A percentile compares a stretch with the other conserved stretches of the same genome.
Evolutionary conservation across 2,329 filamentous ascomycete species (phyloP).

Genomic region (Thermothelomyces thermophilus): DNA sequence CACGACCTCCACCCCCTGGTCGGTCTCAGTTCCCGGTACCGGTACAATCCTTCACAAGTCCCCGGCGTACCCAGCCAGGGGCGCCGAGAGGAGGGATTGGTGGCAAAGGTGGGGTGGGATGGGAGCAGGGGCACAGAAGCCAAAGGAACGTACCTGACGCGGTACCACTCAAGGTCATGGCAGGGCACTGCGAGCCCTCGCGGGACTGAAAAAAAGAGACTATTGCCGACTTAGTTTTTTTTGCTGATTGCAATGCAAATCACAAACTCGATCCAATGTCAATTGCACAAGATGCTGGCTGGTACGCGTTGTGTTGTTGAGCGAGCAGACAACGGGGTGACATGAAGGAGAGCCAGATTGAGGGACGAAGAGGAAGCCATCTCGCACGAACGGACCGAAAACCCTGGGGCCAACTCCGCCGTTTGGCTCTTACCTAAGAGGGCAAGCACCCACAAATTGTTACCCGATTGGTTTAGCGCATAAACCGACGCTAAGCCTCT

Average conservation of each 20-base stretch:
- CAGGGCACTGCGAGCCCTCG: too few species aligned
- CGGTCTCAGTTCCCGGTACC: conserved; percentile 23
- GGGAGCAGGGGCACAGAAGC: conserved; percentile 9
- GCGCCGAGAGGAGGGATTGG: conserved; percentile 4
- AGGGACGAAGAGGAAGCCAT: not conserved
- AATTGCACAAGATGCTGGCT: not conserved
- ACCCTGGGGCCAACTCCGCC: conserved; percentile 10
- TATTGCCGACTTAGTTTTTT: too few species aligned
- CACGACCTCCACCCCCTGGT: conserved; percentile 17
- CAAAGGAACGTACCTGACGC: conserved; percentile 9
- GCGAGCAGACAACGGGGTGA: too few species aligned
- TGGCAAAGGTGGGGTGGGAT: conserved; percentile 17
- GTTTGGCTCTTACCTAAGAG: conserved; percentile 6
- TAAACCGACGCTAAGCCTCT: conserved; percentile 5
- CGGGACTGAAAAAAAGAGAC: not conserved
- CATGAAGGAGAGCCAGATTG: not conserved
- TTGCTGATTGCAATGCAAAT: not conserved
- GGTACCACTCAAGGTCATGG: not conserved
- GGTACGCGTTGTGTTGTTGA: too few species aligned
- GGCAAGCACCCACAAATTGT: conserved; percentile 4
- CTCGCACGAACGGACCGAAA: conserved; percentile 21
- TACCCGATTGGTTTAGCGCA: conserved; percentile 8
- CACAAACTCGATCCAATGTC: not conserved
- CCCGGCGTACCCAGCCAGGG: conserved; percentile 24
- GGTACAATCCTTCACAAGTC: conserved; percentile 22